Evolutionary conservation across 2,329 filamentous ascomycete genomes (phyloP), one percentile per base, ranked within the genome.

Genomic region (Aspergillus japonicus): DNA sequence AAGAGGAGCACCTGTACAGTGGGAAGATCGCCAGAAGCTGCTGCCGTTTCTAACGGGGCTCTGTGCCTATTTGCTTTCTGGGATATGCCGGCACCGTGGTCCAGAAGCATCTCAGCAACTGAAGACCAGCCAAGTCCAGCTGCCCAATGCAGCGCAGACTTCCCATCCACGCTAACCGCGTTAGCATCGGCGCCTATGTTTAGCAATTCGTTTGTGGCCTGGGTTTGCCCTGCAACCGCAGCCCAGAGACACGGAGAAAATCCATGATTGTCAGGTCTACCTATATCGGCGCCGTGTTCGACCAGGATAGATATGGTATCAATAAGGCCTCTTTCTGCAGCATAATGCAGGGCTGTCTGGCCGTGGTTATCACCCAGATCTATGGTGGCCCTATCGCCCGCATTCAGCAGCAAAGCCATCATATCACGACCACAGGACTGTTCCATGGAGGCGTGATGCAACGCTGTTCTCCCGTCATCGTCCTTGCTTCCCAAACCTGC

Each of bases 321-420:
- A 48, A 47, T 59, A 57, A 65, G 61, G 59, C 60, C 64, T 56
- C 55, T 65, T 51, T 65, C 60, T 35, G 60, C 65, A 60, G 66
- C 66, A 61, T 68, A 68, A 67, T 68, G 66, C 61, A 68, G 58
- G 47, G 65, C 51, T 54, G 65, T 68, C 59, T 64, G 59, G 58
- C 65, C 62, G 58, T 64, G 48, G 52, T 65, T 49, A 49, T 67
- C 66, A 47, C 58, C 51, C 4, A 54, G 35, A 57, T 62, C 56
- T 26, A 39, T 21, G 35, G 12, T 31, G 42, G 55, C 55, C 24
- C 26, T 53, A 26, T 29, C 29, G 50, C 33, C 50, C 31, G 50
- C 50, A 39, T 53, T 53, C 50, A 53, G 50, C 19, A 53, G 50
- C 33, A 53, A 29, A 53, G 33, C 42, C 50, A 53, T 53, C 42